A percentile compares a stretch with the other conserved stretches of the same genome.
Conservation (phyloP, 202 grass and related monocot genomes). For the Digitaria exilis region DNA sequence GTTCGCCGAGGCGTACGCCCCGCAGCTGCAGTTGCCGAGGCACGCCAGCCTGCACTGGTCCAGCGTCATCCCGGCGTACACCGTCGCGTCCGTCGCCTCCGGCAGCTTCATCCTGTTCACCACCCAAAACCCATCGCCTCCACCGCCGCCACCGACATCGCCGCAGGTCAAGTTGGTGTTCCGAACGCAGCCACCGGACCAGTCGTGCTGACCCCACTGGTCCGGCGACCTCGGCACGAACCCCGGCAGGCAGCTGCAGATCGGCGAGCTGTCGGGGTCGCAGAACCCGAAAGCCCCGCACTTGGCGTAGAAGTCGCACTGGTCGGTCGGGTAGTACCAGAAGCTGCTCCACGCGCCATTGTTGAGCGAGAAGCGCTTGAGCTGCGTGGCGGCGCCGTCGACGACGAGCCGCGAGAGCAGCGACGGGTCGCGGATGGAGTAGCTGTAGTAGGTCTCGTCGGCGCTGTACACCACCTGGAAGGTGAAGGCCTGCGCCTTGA, state of each 20-base stretch:
- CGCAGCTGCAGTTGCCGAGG: slow-evolving; percentile 62
- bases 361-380: slow-evolving; percentile 49
- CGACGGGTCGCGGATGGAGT: slow-evolving; percentile 34
- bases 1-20: slow-evolving; percentile 58
- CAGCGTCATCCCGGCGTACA: slow-evolving; percentile 47
- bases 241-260: slow-evolving; percentile 63
- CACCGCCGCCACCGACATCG: slow-evolving; percentile 27
- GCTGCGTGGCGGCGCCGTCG: neutral
- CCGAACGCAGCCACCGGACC: slow-evolving; percentile 54
- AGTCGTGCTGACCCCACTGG: slow-evolving; percentile 50
- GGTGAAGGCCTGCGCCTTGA: slow-evolving; percentile 40
- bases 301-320: slow-evolving; percentile 53
- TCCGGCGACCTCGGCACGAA: slow-evolving; percentile 44
- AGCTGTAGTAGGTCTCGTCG: slow-evolving; percentile 67
- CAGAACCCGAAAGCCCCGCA: slow-evolving; percentile 64
- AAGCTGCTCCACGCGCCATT: slow-evolving; percentile 49
- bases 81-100: slow-evolving; percentile 51
- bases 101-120: slow-evolving; percentile 64
- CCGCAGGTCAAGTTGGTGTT: slow-evolving; percentile 49
- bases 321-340: slow-evolving; percentile 69
- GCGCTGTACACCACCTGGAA: slow-evolving; percentile 38
- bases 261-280: neutral
- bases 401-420: slow-evolving; percentile 54
- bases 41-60: slow-evolving; percentile 61
- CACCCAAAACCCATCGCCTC: slow-evolving; percentile 52